Percentiles rank a stretch among this genome's conserved stretches.
Conservation (phyloP, 495 filamentous ascomycete species). For the Trichocladium uniseriatum region DNA sequence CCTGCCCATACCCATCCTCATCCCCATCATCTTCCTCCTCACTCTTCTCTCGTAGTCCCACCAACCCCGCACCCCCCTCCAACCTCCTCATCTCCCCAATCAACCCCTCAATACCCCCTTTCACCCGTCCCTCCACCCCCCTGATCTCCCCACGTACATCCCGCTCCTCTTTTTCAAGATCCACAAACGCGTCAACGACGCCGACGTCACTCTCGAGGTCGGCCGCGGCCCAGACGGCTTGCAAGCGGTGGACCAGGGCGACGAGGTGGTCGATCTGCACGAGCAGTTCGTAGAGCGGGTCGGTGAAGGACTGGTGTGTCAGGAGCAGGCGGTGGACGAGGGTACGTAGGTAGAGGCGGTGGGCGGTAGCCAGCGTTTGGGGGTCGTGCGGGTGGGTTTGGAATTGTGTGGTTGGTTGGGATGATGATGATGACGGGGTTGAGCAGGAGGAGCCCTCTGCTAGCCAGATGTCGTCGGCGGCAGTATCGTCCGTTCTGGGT, state of each 20-base stretch:
- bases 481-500: neutral
- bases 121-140: conserved; percentile 43
- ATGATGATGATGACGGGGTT: neutral
- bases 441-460: neutral
- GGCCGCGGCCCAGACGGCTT: conserved; percentile 59
- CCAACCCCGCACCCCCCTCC: conserved; percentile 10
- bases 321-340: conserved; percentile 63
- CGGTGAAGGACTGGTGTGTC: conserved; percentile 57
- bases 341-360: conserved; percentile 61
- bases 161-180: conserved; percentile 58
- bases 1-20: conserved; percentile 10
- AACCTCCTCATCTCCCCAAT: conserved; percentile 43
- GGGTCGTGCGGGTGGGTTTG: conserved; percentile 51
- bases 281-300: conserved; percentile 59
- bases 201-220: conserved; percentile 73
- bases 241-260: conserved; percentile 60
- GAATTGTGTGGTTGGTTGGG: neutral
- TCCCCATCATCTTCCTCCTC: conserved; percentile 18
- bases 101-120: conserved; percentile 52
- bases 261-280: conserved; percentile 67
- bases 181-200: conserved; percentile 61
- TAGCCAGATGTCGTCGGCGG: conserved; percentile 20
- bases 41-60: neutral
- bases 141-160: conserved; percentile 52
- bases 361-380: conserved; percentile 69